A percentile compares a stretch with the other conserved stretches of the same genome.
These are phyloP conservation scores for Lipomyces spencermartinsiae DNA, from an alignment of 805 yeast species.

Conservation along the genomic window DNA sequence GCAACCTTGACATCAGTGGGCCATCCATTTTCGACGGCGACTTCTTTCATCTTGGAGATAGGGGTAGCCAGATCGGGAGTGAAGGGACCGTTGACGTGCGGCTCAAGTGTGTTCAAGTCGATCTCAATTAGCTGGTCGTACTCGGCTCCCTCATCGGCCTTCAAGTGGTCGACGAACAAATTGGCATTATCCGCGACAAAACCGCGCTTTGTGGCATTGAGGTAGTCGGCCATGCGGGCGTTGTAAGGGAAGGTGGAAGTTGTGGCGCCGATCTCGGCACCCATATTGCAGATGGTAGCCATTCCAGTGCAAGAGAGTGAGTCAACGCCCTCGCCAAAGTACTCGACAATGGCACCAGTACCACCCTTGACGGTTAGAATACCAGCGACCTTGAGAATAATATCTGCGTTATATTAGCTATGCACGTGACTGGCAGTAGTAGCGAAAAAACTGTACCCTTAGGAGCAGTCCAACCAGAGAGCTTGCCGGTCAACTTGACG, in stretches of 20 bases:
- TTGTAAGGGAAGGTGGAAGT: conserved; percentile 97
- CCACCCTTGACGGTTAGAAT: conserved; percentile 95
- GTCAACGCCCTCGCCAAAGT: conserved; percentile 93
- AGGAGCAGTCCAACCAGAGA: conserved; percentile 96
- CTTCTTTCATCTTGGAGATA: conserved; percentile 76
- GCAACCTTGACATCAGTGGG: conserved; percentile 89
- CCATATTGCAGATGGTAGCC: conserved; percentile 99
- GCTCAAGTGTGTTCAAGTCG: conserved; percentile 84
- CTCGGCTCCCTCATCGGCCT: conserved; percentile 86
- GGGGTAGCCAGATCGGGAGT: conserved; percentile 98
- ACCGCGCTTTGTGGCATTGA: conserved; percentile 81
- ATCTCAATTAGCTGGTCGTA: conserved; percentile 94
- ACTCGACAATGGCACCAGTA: conserved; percentile 94
- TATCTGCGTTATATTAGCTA: conserved; percentile 56
- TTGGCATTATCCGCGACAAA: conserved; percentile 83
- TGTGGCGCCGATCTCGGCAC: conserved; percentile 99
- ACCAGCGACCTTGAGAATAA: conserved; percentile 92
- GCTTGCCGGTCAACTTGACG: conserved; percentile 86
- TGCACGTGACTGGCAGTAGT: neutral
- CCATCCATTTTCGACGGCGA: conserved; percentile 78
- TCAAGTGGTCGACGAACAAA: conserved; percentile 64
- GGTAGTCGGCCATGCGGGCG: conserved; percentile 76
- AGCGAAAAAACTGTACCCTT: conserved; percentile 52
- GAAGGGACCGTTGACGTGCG: conserved; percentile 96
- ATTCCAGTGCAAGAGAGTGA: conserved; percentile 95